Evolutionary conservation across 164 flowering plant species (phyloP), one percentile per base, ranked within the genome.

Genomic region (Aristolochia californica): DNA sequence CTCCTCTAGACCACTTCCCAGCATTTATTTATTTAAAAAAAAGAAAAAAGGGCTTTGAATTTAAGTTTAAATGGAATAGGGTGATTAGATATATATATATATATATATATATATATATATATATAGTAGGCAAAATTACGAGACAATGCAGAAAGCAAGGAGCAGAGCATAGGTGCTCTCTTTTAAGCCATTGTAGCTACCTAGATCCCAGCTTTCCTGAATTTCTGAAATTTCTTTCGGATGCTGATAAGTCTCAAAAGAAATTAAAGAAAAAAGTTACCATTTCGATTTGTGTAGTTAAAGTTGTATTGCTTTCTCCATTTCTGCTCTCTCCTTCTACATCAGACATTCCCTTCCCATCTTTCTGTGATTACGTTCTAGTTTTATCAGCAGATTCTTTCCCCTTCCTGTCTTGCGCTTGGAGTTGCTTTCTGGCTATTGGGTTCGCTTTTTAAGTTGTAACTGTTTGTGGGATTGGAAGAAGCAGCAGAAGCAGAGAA

Each of bases 281-380:
- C 40, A 34, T 34, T 34, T 34, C 40, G 40, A 2, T 34, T 34
- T 8, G 40, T 34, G 40, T 34, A 13, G 54, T 14, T 8, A 23
- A 50, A 50, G 26, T 16, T 50, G 54, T 24, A 26, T 22, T 50
- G 26, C 54, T 50, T 22, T 50, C 54, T 26, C 54, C 26, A 22
- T 26, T 50, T 50, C 16, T 34, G 40, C 40, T 34, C 40, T 2
- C 40, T 12, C 40, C 40, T 34, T 34, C 40, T 48, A 21, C 51
- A 48, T 48, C 21, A 48, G 22, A 48, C 51, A 52, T 52, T 52
- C 27, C 55, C 26, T 24, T 22, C 27, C 34, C 2, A 7, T 24
- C 30, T 24, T 47, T 23, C 55, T 52, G 12, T 52, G 16, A 52
- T 52, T 52, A 48, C 51, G 40, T 48, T 48, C 51, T 48, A 48